Conservation (phyloP, 352 stramenopile species). For the Globisporangium nodosum region DNA sequence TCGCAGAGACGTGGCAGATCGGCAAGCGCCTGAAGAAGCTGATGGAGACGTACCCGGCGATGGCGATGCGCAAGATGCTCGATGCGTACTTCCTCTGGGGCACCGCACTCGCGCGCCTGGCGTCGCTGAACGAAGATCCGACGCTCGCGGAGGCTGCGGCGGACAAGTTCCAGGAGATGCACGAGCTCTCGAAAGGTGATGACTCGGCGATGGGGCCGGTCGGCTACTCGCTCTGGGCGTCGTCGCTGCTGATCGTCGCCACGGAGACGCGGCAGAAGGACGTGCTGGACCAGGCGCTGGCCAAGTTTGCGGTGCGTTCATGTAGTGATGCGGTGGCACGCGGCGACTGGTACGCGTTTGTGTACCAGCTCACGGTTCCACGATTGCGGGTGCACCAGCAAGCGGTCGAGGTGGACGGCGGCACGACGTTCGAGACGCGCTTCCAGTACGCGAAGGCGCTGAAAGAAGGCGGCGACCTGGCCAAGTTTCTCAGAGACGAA, state of each 20-base stretch:
- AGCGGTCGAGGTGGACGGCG: constrained; percentile 74
- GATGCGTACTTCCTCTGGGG: constrained; percentile 82
- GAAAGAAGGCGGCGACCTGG: constrained; percentile 59
- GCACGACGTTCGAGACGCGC: constrained; percentile 74
- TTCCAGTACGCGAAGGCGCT: constrained; percentile 81
- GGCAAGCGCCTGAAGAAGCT: constrained; percentile 79
- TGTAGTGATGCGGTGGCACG: no score
- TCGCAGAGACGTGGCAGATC: constrained; percentile 81
- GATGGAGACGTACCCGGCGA: constrained; percentile 48
- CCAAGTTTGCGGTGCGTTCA: constrained; percentile 43
- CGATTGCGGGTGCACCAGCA: constrained; percentile 16
- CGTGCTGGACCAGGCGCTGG: constrained; percentile 53
- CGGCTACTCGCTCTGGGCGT: constrained; percentile 75
- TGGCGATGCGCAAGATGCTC: constrained; percentile 48
- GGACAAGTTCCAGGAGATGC: constrained; percentile 83
- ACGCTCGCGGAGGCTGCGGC: constrained; percentile 61
- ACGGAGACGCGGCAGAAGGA: constrained; percentile 55
- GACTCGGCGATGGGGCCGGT: constrained; percentile 68
- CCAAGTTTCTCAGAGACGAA: constrained; percentile 42
- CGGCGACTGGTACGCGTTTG: not conserved
- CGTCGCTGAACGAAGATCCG: constrained; percentile 71
- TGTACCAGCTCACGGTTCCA: not conserved
- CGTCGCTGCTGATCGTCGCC: constrained; percentile 68
- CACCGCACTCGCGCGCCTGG: constrained; percentile 63
- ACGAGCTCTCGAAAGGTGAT: constrained; percentile 32